These are phyloP conservation scores for Penicillium rolfsii DNA, from an alignment of 2,329 filamentous ascomycete species.

Conservation along the genomic window DNA sequence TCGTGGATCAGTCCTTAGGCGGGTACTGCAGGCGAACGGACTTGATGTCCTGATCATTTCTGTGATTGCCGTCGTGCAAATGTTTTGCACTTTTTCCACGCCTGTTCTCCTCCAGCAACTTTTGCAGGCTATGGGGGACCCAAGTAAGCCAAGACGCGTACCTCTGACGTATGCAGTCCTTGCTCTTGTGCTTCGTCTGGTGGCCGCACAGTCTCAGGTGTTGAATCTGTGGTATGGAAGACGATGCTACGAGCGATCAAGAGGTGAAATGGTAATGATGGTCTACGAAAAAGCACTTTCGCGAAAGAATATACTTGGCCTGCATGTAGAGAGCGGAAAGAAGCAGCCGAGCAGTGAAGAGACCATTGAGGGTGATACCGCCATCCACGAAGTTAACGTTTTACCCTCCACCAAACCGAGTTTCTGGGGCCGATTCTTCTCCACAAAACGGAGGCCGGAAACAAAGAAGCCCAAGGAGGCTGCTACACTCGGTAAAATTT, in stretches of 20 bases:
- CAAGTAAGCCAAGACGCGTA: conserved; percentile 54
- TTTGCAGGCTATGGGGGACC: conserved; percentile 66
- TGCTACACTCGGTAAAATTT: conserved; percentile 85
- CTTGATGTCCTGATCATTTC: conserved; percentile 74
- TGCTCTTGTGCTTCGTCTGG: conserved; percentile 62
- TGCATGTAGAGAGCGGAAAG: conserved; percentile 36
- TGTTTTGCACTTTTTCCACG: conserved; percentile 61
- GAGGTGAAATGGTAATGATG: conserved; percentile 85
- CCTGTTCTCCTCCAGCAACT: conserved; percentile 75
- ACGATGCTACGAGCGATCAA: conserved; percentile 78
- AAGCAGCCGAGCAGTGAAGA: conserved; percentile 24
- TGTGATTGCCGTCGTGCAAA: conserved; percentile 65
- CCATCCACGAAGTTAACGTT: conserved; percentile 17
- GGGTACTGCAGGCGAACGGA: conserved; percentile 75
- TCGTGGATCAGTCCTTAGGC: conserved; percentile 69
- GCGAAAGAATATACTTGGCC: conserved; percentile 60
- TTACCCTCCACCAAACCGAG: conserved; percentile 19
- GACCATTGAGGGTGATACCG: conserved; percentile 15
- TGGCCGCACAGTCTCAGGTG: conserved; percentile 67
- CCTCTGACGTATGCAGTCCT: conserved; percentile 68
- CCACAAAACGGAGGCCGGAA: conserved; percentile 29
- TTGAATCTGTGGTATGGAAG: conserved; percentile 81
- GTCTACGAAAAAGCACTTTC: conserved; percentile 77
- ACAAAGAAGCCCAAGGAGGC: conserved; percentile 53
- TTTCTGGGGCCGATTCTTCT: conserved; percentile 33